phyloP scores from a whole-genome alignment of 495 filamentous ascomycete species.

The Penicillium pancosmium region DNA sequence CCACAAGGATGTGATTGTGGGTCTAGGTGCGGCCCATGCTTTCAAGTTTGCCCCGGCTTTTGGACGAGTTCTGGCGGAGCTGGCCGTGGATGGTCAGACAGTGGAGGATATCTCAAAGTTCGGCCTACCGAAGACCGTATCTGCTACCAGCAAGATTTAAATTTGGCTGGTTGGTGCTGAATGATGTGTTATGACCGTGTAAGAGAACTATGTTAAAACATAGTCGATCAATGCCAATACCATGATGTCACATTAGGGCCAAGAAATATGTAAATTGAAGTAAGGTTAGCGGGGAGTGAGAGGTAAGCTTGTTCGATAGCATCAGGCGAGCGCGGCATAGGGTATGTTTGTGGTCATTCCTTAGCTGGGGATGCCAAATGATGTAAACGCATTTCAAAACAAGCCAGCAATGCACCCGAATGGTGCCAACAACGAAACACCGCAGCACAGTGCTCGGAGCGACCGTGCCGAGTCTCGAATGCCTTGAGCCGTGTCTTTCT shows the following conservation, averaged over 20 bases:
- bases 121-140: conserved; percentile 12
- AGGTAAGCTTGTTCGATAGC: neutral
- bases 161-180: neutral
- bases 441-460: conserved; percentile 7
- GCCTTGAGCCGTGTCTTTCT: conserved; percentile 14
- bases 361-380: neutral
- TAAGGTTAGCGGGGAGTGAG: neutral
- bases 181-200: neutral
- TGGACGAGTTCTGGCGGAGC: conserved; percentile 31
- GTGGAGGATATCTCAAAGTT: conserved; percentile 35
- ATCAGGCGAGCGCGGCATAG: neutral
- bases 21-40: conserved; percentile 33
- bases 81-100: conserved; percentile 32
- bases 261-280: neutral
- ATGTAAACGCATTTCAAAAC: neutral
- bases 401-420: neutral
- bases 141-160: conserved; percentile 16
- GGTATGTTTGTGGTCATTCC: neutral
- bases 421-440: neutral
- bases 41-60: conserved; percentile 38
- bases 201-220: neutral
- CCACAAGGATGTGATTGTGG: conserved; percentile 30
- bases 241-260: neutral
- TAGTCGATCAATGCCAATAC: neutral
- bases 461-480: conserved; percentile 9